A percentile compares a stretch with the other conserved stretches of the same genome.
These are phyloP conservation scores for Areca catechu DNA, from an alignment of 176 grass and related monocot species.

Conservation along the genomic window DNA sequence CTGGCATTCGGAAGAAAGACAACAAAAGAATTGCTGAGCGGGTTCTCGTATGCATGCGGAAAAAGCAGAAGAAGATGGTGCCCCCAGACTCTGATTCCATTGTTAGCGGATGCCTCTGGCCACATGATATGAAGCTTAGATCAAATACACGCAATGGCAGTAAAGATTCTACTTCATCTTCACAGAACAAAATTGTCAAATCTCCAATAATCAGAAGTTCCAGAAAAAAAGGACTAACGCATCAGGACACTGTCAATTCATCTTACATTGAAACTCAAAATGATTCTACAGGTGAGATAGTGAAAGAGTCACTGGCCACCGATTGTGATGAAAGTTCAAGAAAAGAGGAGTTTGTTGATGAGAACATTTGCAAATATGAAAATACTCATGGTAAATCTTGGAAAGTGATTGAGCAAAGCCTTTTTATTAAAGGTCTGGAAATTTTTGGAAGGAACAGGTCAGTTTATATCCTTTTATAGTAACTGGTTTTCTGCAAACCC, in stretches of 20 bases:
- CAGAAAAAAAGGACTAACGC: slow-evolving; percentile 28
- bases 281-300: slow-evolving; percentile 40
- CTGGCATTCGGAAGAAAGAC: slow-evolving; percentile 50
- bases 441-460: slow-evolving; percentile 92
- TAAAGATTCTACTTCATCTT: slow-evolving; percentile 53
- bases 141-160: slow-evolving; percentile 41
- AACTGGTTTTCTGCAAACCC: no score
- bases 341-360: slow-evolving; percentile 68
- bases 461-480: neutral
- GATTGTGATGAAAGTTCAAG: slow-evolving; percentile 45
- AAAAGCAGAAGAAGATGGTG: slow-evolving; percentile 52
- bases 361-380: slow-evolving; percentile 56
- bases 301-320: slow-evolving; percentile 33
- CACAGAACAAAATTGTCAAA: slow-evolving; percentile 28
- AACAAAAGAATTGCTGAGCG: slow-evolving; percentile 74
- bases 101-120: slow-evolving; percentile 42
- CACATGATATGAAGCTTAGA: slow-evolving; percentile 67
- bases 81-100: slow-evolving; percentile 54
- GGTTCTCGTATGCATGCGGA: slow-evolving; percentile 72
- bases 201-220: slow-evolving; percentile 46
- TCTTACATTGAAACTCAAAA: slow-evolving; percentile 38
- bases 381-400: slow-evolving; percentile 37
- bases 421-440: slow-evolving; percentile 85
- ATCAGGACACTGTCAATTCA: slow-evolving; percentile 33
- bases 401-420: slow-evolving; percentile 89